Percentiles rank a stretch among this genome's conserved stretches.
These are phyloP conservation scores for Podospora anserina DNA, from an alignment of 495 filamentous ascomycete genomes.

Conservation along the genomic window DNA sequence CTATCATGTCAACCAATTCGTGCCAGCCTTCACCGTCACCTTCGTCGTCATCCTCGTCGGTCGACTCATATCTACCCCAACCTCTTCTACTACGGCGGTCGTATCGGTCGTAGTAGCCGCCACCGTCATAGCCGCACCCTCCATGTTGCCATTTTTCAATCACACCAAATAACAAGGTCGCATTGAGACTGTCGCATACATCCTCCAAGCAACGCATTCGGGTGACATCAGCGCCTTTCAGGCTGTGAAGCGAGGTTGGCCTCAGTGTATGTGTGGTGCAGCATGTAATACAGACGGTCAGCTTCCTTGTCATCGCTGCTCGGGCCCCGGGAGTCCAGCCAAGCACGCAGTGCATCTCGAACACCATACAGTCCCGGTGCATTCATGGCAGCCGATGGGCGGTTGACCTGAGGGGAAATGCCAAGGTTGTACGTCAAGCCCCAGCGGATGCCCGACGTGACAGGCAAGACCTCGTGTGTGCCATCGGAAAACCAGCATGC, in stretches of 20 bases:
- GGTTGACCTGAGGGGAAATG: slow-evolving; percentile 18
- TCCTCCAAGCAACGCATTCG: slow-evolving; percentile 31
- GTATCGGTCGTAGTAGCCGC: not conserved
- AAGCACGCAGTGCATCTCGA: slow-evolving; percentile 25
- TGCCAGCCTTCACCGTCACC: slow-evolving; percentile 14
- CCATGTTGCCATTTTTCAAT: slow-evolving; percentile 33
- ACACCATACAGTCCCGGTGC: slow-evolving; percentile 5
- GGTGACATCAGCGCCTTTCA: slow-evolving; percentile 43
- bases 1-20: slow-evolving; percentile 24
- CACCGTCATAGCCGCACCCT: slow-evolving; percentile 11
- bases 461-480: slow-evolving; percentile 49
- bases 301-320: slow-evolving; percentile 6
- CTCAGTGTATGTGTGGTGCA: slow-evolving; percentile 50
- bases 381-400: slow-evolving; percentile 9
- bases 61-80: slow-evolving; percentile 12
- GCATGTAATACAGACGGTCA: slow-evolving; percentile 33
- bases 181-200: slow-evolving; percentile 33
- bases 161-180: slow-evolving; percentile 38
- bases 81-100: slow-evolving; percentile 19
- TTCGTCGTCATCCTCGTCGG: slow-evolving; percentile 18
- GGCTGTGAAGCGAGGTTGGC: slow-evolving; percentile 35
- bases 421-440: slow-evolving; percentile 57
- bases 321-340: slow-evolving; percentile 19
- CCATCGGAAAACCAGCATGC: slow-evolving; percentile 56
- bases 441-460: slow-evolving; percentile 49